Evolutionary conservation across 2,329 filamentous ascomycete genomes (phyloP).

Genomic region (Trichoderma oligosporum): DNA sequence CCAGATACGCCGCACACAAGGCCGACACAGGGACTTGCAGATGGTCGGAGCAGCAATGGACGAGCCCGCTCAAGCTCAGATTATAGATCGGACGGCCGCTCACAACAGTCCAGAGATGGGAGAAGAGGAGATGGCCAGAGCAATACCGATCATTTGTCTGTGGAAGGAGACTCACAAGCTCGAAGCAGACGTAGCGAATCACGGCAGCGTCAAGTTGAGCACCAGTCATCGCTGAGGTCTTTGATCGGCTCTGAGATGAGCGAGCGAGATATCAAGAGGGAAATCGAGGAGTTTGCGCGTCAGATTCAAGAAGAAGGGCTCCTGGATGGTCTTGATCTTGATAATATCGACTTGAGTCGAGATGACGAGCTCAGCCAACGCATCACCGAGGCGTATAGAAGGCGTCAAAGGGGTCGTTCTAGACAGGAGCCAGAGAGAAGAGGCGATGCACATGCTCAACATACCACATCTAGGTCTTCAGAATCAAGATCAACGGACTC

Average conservation of each 20-base stretch:
- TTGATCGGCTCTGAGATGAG: slow-evolving; percentile 77
- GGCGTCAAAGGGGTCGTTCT: slow-evolving; percentile 64
- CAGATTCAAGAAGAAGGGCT: slow-evolving; percentile 87
- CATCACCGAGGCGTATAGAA: slow-evolving; percentile 83
- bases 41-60: slow-evolving; percentile 33
- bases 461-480: slow-evolving; percentile 36
- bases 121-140: slow-evolving; percentile 27
- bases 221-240: slow-evolving; percentile 84
- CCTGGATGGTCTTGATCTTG: slow-evolving; percentile 81
- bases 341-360: slow-evolving; percentile 76
- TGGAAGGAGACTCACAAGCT: slow-evolving; percentile 30
- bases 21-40: slow-evolving; percentile 31
- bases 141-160: slow-evolving; percentile 37
- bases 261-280: slow-evolving; percentile 74
- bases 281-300: slow-evolving; percentile 84
- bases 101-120: slow-evolving; percentile 26
- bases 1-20: slow-evolving; percentile 16
- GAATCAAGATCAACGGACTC: slow-evolving; percentile 26
- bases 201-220: slow-evolving; percentile 65
- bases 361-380: slow-evolving; percentile 88
- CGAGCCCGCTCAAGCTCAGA: slow-evolving; percentile 32
- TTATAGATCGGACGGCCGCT: slow-evolving; percentile 31
- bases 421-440: slow-evolving; percentile 47
- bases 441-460: slow-evolving; percentile 37
- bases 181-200: slow-evolving; percentile 44